These are phyloP conservation scores for Fusarium dlaminii DNA, from an alignment of 2,329 filamentous ascomycete species.

Conservation along the genomic window DNA sequence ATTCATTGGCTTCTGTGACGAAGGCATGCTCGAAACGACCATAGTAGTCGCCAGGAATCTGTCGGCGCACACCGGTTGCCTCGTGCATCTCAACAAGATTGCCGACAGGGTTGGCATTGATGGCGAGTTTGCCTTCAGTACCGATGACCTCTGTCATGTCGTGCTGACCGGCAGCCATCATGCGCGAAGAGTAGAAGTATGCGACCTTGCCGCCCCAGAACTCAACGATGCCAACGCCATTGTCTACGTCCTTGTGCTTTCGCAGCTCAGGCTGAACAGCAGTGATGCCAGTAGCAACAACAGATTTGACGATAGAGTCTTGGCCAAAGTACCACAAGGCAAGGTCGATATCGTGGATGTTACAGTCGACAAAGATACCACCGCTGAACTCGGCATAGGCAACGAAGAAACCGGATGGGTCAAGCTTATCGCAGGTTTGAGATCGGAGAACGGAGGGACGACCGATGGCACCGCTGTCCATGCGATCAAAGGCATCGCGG, in stretches of 20 bases:
- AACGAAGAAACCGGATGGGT: constrained; percentile 74
- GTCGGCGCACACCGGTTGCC: constrained; percentile 58
- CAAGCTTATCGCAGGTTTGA: constrained; percentile 75
- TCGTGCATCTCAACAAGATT: constrained; percentile 67
- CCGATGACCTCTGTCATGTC: constrained; percentile 75
- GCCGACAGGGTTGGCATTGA: constrained; percentile 67
- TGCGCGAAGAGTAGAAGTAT: constrained; percentile 71
- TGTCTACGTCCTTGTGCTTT: constrained; percentile 47
- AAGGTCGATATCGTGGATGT: constrained; percentile 71
- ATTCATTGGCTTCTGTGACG: constrained; percentile 71
- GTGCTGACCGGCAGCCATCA: constrained; percentile 76
- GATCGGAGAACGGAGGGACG: constrained; percentile 68
- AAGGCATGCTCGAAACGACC: constrained; percentile 72
- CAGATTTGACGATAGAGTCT: constrained; percentile 45
- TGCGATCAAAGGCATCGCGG: constrained; percentile 65
- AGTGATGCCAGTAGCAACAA: constrained; percentile 45
- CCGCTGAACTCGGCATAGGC: constrained; percentile 71
- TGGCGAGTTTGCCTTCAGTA: constrained; percentile 69
- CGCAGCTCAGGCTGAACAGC: constrained; percentile 46
- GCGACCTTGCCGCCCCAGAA: constrained; percentile 72
- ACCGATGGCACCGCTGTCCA: constrained; percentile 65
- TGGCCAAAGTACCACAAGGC: constrained; percentile 49
- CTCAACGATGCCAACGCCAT: constrained; percentile 66
- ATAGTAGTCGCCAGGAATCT: constrained; percentile 70
- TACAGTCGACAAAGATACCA: constrained; percentile 77